A percentile compares a stretch with the other conserved stretches of the same genome.
Conservation (phyloP, 2,329 filamentous ascomycete species). For the Penicillium vulpinum region DNA sequence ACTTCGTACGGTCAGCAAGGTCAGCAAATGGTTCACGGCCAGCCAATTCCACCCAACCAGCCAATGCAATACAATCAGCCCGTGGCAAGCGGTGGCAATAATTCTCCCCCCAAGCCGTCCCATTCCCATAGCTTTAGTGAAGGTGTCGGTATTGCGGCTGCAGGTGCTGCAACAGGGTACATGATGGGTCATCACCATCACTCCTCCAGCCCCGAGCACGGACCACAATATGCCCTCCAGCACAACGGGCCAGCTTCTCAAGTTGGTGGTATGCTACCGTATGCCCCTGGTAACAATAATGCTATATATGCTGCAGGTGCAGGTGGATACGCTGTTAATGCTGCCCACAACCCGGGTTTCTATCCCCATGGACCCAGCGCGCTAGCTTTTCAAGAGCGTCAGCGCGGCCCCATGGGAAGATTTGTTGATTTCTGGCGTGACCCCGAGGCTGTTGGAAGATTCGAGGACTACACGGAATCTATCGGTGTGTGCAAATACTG, state of each 20-base stretch:
- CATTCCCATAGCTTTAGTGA: slow-evolving; percentile 35
- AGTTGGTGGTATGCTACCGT: slow-evolving; percentile 13
- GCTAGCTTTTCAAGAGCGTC: slow-evolving; percentile 54
- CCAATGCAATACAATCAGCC: not conserved
- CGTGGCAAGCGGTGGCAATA: slow-evolving; percentile 14
- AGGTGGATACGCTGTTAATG: slow-evolving; percentile 41
- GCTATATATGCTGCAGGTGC: slow-evolving; percentile 44
- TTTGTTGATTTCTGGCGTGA: slow-evolving; percentile 64
- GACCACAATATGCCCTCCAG: slow-evolving; percentile 36
- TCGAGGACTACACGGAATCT: slow-evolving; percentile 67
- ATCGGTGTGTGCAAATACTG: slow-evolving; percentile 66
- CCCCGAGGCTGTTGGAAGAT: slow-evolving; percentile 63
- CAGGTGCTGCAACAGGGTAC: slow-evolving; percentile 46
- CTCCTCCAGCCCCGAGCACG: slow-evolving; percentile 29
- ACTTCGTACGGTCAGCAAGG: slow-evolving; percentile 17
- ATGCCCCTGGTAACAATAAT: slow-evolving; percentile 33
- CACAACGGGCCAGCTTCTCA: slow-evolving; percentile 27
- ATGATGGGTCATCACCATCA: slow-evolving; percentile 39
- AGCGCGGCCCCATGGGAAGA: slow-evolving; percentile 56
- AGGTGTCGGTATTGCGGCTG: slow-evolving; percentile 41
- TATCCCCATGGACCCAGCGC: slow-evolving; percentile 36
- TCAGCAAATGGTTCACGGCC: not conserved
- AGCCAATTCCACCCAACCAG: not conserved
- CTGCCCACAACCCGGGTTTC: slow-evolving; percentile 32
- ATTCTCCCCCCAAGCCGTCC: slow-evolving; percentile 25